Conservation (phyloP, 441 rosid species). For the Pelargonium myrrhifolium region DNA sequence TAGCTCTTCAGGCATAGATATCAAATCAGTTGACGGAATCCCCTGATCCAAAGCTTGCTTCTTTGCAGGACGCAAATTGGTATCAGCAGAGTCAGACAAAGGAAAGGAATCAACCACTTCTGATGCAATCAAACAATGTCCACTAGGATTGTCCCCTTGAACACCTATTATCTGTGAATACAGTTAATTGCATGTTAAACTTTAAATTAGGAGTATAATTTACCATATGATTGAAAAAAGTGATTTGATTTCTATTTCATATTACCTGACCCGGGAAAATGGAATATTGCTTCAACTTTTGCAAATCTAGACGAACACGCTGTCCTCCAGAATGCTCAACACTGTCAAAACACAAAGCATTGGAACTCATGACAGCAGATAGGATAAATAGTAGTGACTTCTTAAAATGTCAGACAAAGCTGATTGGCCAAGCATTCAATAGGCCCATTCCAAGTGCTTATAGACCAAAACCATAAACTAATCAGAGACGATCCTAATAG, state of each 20-base stretch:
- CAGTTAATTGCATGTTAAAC: conserved; percentile 18
- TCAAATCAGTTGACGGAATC: conserved; percentile 29
- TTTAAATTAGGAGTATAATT: conserved; percentile 7
- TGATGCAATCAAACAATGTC: conserved; percentile 86
- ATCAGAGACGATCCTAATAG: neutral
- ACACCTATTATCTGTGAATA: conserved; percentile 70
- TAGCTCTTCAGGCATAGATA: conserved; percentile 32
- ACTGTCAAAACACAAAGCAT: conserved; percentile 36
- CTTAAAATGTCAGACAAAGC: neutral
- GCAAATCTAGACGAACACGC: conserved; percentile 71
- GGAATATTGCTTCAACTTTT: conserved; percentile 63
- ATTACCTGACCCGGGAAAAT: conserved; percentile 94
- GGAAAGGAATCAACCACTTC: conserved; percentile 68
- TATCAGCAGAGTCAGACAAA: conserved; percentile 31
- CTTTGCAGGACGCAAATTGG: conserved; percentile 57
- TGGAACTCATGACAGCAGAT: conserved; percentile 7
- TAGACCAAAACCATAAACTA: conserved; percentile 2
- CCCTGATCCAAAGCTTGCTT: conserved; percentile 66
- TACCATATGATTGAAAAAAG: neutral
- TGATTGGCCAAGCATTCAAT: neutral
- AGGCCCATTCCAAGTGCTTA: neutral
- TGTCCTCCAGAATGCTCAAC: conserved; percentile 85
- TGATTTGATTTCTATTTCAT: conserved; percentile 9
- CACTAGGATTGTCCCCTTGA: conserved; percentile 93
- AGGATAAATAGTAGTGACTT: neutral